Percentiles rank a stretch among this genome's conserved stretches.
These are phyloP conservation scores for Colletotrichum orchidophilum DNA, from an alignment of 2,329 filamentous ascomycete species.

Conservation along the genomic window DNA sequence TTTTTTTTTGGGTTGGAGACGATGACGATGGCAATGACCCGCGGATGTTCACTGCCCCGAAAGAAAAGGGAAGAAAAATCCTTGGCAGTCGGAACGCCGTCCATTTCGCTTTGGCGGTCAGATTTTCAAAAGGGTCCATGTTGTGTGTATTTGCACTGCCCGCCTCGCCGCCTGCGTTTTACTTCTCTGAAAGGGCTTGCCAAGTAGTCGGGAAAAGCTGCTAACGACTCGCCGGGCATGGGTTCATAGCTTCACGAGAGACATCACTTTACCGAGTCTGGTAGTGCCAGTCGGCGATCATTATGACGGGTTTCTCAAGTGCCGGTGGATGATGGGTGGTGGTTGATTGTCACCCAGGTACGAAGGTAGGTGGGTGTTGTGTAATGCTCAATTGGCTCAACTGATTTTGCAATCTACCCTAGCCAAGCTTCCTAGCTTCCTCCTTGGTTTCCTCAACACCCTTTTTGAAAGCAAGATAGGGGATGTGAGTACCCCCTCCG, in stretches of 20 bases:
- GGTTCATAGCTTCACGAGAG: neutral
- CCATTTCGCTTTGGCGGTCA: conserved; percentile 1
- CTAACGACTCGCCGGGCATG: neutral
- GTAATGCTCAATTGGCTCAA: neutral
- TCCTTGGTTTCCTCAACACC: neutral
- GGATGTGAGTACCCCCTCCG: neutral
- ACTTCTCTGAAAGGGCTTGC: neutral
- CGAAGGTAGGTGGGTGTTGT: neutral
- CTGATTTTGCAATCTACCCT: neutral
- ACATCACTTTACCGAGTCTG: neutral
- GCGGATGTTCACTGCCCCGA: neutral
- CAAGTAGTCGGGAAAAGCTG: neutral
- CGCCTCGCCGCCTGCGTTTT: neutral
- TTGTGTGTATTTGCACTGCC: neutral
- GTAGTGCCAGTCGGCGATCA: neutral
- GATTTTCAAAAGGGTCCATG: neutral
- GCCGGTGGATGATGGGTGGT: neutral
- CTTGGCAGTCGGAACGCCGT: conserved; percentile 26
- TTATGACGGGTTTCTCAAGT: neutral
- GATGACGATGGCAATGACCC: conserved; percentile 4
- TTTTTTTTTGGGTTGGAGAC: neutral
- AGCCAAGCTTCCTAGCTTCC: neutral
- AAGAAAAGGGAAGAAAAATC: neutral
- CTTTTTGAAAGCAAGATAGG: neutral
- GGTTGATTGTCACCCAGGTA: neutral